Conservation (phyloP, 148 eudicot genomes). For the Chenopodium berlandieri region DNA sequence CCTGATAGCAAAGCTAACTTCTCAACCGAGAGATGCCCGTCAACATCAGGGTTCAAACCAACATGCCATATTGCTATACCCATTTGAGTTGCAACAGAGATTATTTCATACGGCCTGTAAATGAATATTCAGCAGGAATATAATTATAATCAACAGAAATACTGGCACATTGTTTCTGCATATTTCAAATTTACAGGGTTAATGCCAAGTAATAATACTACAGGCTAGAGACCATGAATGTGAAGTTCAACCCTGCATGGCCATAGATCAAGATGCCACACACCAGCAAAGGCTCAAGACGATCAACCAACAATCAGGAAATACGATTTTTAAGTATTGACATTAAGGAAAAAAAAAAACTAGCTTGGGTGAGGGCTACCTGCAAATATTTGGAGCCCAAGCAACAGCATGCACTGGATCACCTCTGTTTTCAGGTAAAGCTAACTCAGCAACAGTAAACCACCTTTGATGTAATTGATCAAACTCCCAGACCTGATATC, state of each 20-base stretch:
- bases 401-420: constrained; percentile 76
- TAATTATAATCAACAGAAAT: not conserved
- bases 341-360: not conserved
- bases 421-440: constrained; percentile 57
- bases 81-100: constrained; percentile 76
- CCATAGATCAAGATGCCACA: not conserved
- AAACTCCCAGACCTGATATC: constrained; percentile 91
- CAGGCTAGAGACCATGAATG: not conserved
- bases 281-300: not conserved
- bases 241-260: not conserved
- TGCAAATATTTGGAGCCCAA: constrained; percentile 99
- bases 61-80: constrained; percentile 91
- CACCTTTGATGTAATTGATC: constrained; percentile 96
- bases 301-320: not conserved
- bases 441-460: constrained; percentile 96
- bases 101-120: constrained; percentile 76
- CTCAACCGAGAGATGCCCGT: constrained; percentile 80
- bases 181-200: not conserved
- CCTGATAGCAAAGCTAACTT: constrained; percentile 63
- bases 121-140: not conserved
- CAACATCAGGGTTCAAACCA: constrained; percentile 68
- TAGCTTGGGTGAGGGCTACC: constrained; percentile 35
- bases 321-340: not conserved
- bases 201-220: not conserved
- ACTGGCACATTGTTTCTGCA: not conserved